Percentiles rank a stretch among this genome's conserved stretches.
Conservation (phyloP, 1,139 yeast genomes). For the Lodderomyces theae region DNA sequence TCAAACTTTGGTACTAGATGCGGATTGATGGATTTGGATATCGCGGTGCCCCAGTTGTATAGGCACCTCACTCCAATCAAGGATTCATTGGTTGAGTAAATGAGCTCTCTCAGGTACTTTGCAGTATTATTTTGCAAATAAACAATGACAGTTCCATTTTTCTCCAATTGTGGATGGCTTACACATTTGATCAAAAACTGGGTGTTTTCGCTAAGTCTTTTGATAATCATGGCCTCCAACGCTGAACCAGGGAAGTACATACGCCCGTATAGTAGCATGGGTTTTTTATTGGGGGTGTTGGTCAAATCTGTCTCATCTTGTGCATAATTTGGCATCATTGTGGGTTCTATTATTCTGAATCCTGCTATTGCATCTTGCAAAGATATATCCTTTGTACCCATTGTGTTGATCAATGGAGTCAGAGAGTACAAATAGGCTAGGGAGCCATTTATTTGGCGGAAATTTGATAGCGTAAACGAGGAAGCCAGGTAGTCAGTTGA, state of each 20-base stretch:
- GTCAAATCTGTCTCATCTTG: neutral
- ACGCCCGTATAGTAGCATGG: conserved; percentile 57
- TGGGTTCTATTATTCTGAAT: conserved; percentile 59
- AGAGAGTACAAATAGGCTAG: conserved; percentile 79
- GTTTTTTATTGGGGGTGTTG: conserved; percentile 3
- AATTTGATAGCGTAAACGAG: conserved; percentile 68
- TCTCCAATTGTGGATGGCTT: conserved; percentile 60
- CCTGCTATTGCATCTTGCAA: conserved; percentile 80
- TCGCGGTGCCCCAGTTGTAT: conserved; percentile 57
- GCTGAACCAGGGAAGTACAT: conserved; percentile 87
- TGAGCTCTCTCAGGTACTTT: conserved; percentile 67
- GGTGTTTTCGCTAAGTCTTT: conserved; percentile 56
- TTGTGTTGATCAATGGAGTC: conserved; percentile 48
- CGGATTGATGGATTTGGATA: conserved; percentile 10
- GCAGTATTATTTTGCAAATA: conserved; percentile 70
- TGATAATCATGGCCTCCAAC: conserved; percentile 83
- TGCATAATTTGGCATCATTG: neutral
- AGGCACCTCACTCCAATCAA: conserved; percentile 80
- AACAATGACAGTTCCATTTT: conserved; percentile 60
- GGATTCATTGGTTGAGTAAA: conserved; percentile 87
- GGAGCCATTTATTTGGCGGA: conserved; percentile 74
- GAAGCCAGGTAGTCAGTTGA: conserved; percentile 73
- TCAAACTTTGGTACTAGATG: conserved; percentile 38
- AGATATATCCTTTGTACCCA: conserved; percentile 53
- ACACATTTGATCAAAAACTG: conserved; percentile 75